phyloP scores from a whole-genome alignment of 2,329 filamentous ascomycete species.

The Thyridium curvatum region DNA sequence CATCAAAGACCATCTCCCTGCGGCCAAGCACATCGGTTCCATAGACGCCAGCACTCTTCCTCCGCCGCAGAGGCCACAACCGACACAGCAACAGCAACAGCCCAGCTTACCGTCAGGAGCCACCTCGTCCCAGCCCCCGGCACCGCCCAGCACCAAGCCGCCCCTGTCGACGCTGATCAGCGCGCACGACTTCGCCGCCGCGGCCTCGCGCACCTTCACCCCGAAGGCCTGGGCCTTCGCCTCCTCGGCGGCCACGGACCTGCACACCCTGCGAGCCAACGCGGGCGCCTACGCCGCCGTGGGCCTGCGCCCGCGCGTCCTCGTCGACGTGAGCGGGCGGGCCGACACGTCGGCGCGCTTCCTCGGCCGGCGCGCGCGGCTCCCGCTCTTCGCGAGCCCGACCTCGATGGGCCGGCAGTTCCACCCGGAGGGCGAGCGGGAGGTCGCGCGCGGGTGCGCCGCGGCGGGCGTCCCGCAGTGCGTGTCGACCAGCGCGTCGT shows the following conservation, averaged over 20 bases:
- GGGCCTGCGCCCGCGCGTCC: conserved; percentile 51
- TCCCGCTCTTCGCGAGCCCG: conserved; percentile 59
- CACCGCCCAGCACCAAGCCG: conserved; percentile 24
- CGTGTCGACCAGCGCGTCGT: conserved; percentile 56
- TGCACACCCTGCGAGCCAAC: conserved; percentile 52
- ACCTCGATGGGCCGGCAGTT: conserved; percentile 59
- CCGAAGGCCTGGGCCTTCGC: conserved; percentile 66
- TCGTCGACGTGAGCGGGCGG: conserved; percentile 43
- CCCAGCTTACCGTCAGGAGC: background rate
- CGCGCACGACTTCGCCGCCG: conserved; percentile 53
- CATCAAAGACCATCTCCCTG: conserved; percentile 30
- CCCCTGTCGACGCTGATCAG: conserved; percentile 50
- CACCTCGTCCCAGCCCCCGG: background rate
- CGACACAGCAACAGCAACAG: conserved; percentile 1
- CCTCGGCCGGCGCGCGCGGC: conserved; percentile 40
- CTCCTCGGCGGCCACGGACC: conserved; percentile 58
- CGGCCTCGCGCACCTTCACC: conserved; percentile 46
- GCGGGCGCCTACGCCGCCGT: conserved; percentile 47
- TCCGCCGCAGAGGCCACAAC: background rate
- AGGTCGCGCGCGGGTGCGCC: conserved; percentile 45
- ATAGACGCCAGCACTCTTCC: conserved; percentile 39
- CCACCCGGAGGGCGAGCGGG: conserved; percentile 58
- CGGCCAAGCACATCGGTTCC: conserved; percentile 40
- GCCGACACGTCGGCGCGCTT: conserved; percentile 47
- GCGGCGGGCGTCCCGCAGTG: conserved; percentile 49